Evolutionary conservation across 192 early-diverging fungal genomes (phyloP).

Genomic region (Backusella liffmaniae): DNA sequence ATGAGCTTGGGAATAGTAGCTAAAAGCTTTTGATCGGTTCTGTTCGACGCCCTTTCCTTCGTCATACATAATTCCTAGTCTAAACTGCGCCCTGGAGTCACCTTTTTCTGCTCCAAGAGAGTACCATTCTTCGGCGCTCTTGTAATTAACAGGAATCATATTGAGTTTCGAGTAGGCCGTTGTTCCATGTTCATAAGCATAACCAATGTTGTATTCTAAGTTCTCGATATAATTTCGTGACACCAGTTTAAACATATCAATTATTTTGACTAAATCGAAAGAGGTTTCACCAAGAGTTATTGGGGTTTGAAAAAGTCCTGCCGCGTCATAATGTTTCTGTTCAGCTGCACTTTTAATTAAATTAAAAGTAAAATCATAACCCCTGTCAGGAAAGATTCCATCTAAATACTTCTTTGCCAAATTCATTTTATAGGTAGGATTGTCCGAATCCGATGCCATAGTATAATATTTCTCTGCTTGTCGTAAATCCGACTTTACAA

Average conservation of each 20-base stretch:
- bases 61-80: slow-evolving; percentile 20
- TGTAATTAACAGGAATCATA: neutral
- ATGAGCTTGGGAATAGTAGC: slow-evolving; percentile 18
- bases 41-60: slow-evolving; percentile 28
- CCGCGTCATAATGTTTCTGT: neutral
- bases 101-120: slow-evolving; percentile 22
- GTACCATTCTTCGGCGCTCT: slow-evolving; percentile 24
- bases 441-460: neutral
- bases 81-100: slow-evolving; percentile 22
- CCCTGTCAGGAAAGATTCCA: neutral
- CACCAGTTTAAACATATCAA: neutral
- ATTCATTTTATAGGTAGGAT: neutral
- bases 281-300: neutral
- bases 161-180: neutral
- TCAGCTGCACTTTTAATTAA: slow-evolving; percentile 15
- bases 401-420: neutral
- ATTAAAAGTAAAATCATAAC: slow-evolving; percentile 9
- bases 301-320: no score
- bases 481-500: accelerated
- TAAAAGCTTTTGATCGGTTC: slow-evolving; percentile 23
- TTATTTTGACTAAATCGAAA: neutral
- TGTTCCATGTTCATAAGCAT: neutral
- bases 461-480: neutral
- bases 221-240: neutral
- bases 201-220: slow-evolving; percentile 10